Percentiles rank a stretch among this genome's conserved stretches.
Evolutionary conservation across 2,329 filamentous ascomycete species (phyloP).

Genomic region (Epicoccum sorghinum): DNA sequence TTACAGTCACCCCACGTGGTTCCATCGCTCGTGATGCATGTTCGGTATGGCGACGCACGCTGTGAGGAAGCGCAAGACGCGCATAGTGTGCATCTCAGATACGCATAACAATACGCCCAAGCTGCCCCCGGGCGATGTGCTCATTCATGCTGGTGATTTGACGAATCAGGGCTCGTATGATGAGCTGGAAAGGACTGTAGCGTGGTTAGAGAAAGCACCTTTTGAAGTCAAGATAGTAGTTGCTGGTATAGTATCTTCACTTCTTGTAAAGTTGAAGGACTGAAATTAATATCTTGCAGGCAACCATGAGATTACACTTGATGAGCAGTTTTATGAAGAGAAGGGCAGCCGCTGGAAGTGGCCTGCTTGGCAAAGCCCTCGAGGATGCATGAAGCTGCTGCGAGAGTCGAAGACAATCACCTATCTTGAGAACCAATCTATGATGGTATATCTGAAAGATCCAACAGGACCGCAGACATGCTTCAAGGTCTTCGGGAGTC

Average conservation of each 20-base stretch:
- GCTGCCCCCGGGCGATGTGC: slow-evolving; percentile 73
- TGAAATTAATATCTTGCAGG: slow-evolving; percentile 52
- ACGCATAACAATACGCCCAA: slow-evolving; percentile 72
- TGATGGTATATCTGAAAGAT: slow-evolving; percentile 60
- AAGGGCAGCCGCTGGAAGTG: slow-evolving; percentile 64
- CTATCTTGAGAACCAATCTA: slow-evolving; percentile 67
- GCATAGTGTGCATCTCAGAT: slow-evolving; percentile 78
- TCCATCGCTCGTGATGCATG: neutral
- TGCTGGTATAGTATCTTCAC: slow-evolving; percentile 57
- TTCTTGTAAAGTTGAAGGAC: neutral
- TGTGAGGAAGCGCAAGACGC: slow-evolving; percentile 50
- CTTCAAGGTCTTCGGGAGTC: slow-evolving; percentile 75
- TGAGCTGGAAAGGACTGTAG: slow-evolving; percentile 65
- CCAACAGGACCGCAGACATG: slow-evolving; percentile 55
- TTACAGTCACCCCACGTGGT: neutral
- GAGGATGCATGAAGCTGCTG: slow-evolving; percentile 62
- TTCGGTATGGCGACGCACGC: neutral
- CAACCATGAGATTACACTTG: slow-evolving; percentile 77
- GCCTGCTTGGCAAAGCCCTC: slow-evolving; percentile 59
- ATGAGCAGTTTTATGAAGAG: slow-evolving; percentile 64
- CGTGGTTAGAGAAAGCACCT: slow-evolving; percentile 70
- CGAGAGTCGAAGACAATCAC: slow-evolving; percentile 59
- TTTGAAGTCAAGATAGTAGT: slow-evolving; percentile 75
- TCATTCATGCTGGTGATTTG: slow-evolving; percentile 78
- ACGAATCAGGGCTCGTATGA: slow-evolving; percentile 70